Evolutionary conservation across 306 rosid genomes (phyloP), one percentile per base, ranked within the genome.

Genomic region (Cucumis cinereus): DNA sequence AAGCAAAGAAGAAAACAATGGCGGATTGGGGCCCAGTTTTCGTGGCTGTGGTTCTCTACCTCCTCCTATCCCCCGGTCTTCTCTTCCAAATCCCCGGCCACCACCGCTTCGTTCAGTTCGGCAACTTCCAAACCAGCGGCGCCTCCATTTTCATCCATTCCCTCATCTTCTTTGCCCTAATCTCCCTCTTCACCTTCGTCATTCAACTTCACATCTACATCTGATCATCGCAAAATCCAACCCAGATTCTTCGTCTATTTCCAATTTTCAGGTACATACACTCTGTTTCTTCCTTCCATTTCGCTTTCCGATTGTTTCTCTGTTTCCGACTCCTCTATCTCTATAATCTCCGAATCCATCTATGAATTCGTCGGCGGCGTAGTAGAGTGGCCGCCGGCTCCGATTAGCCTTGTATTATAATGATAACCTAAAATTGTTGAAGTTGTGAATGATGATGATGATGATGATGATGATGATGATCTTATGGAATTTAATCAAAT

Each of bases 21-120:
- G 84, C 88, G 53, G 90, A 93, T 62, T 93, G 90, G 94, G 97
- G 95, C 4, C 86, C 97, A n/a, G 86, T 93, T 73, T 86, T 90
- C 28, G 92, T 89, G 49, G 81, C 95, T 1, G 92, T 89, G 83
- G 79, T 89, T 78, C 81, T 93, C 52, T 93, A 86, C 52, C 84
- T 90, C 59, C 81, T 93, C 36, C 78, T 93, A 70, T 82, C 96
- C 0, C 98, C 97, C 0, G 97, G 97, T 0, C 82, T 93, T 30
- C 81, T 93, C 2, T 93, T 93, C 70, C 97, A 89, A 78, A 73
- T 91, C 9, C 98, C 97, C 0, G 95, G 92, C 2, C 82, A 86
- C 19, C 79, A 89, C 10, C 73, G 92, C 4, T 89, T 85, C 22
- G 79, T 93, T 6, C 97, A 93, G 79, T 93, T 93, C 79, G 97